phyloP scores from a whole-genome alignment of 768 basidiomycete genomes.

The Nevesoporus exiguus region DNA sequence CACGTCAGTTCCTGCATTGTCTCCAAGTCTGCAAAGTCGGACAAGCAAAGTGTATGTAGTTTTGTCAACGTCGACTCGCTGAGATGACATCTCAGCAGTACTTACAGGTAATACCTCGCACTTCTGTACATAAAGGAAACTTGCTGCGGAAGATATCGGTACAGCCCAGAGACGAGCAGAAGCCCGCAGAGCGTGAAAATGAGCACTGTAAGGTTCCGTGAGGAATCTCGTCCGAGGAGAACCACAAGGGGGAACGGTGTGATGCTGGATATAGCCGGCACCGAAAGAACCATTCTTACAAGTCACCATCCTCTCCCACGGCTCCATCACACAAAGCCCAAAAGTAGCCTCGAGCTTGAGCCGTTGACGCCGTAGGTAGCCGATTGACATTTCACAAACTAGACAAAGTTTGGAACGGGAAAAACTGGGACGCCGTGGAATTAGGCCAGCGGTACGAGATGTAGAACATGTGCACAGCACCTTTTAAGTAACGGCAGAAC shows the following conservation, averaged over 20 bases:
- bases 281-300: slow-evolving; percentile 38
- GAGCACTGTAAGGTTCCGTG: slow-evolving; percentile 33
- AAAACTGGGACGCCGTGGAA: too few species aligned
- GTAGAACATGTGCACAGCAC: too few species aligned
- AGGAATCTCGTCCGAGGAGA: background rate
- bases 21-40: too few species aligned
- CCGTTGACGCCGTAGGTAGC: slow-evolving; percentile 28
- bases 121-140: slow-evolving; percentile 49
- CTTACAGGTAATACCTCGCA: slow-evolving; percentile 56
- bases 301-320: slow-evolving; percentile 63
- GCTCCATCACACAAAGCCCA: slow-evolving; percentile 57
- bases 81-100: too few species aligned
- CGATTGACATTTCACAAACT: slow-evolving; percentile 13
- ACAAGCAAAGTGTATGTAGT: too few species aligned
- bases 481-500: too few species aligned
- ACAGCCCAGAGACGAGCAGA: slow-evolving; percentile 48
- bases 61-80: too few species aligned
- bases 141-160: slow-evolving; percentile 59
- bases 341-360: slow-evolving; percentile 48
- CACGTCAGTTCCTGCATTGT: too few species aligned
- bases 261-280: too few species aligned
- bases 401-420: too few species aligned
- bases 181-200: slow-evolving; percentile 38
- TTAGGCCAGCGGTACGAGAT: too few species aligned
- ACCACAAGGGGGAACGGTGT: too few species aligned